phyloP scores from a whole-genome alignment of 805 yeast genomes.

The Huiozyma sinensis region DNA sequence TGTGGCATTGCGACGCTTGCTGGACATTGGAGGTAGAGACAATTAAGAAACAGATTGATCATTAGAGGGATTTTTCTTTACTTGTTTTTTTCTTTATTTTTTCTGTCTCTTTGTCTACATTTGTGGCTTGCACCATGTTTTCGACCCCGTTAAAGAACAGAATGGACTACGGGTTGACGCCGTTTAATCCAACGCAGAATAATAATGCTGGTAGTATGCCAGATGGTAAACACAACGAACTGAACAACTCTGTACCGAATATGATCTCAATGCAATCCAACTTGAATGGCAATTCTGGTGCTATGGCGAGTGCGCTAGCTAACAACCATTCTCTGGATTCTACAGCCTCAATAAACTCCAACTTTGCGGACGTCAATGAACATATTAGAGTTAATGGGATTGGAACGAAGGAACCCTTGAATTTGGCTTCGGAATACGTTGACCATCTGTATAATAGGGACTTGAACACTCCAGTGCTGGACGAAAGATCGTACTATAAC shows the following conservation, averaged over 20 bases:
- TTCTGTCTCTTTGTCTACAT: too few species aligned
- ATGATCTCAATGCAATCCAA: not conserved
- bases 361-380: slow-evolving; percentile 16
- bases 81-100: too few species aligned
- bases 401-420: slow-evolving; percentile 30
- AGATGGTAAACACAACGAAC: not conserved
- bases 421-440: slow-evolving; percentile 55
- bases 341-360: not conserved
- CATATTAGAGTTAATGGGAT: slow-evolving; percentile 25
- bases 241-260: not conserved
- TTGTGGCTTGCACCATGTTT: slow-evolving; percentile 12
- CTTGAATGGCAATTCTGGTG: too few species aligned
- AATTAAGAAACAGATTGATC: too few species aligned
- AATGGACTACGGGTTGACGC: slow-evolving; percentile 14
- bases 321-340: not conserved
- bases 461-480: slow-evolving; percentile 44
- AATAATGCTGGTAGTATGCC: too few species aligned
- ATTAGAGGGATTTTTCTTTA: too few species aligned
- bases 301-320: too few species aligned
- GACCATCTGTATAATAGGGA: slow-evolving; percentile 47
- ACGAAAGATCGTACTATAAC: slow-evolving; percentile 39
- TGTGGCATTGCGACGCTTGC: too few species aligned
- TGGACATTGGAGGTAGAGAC: too few species aligned
- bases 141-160: slow-evolving; percentile 27
- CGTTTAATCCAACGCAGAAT: not conserved